Base-by-base conservation (phyloP, 2,329 filamentous ascomycete species). In the Zymoseptoria crescenta region DNA sequence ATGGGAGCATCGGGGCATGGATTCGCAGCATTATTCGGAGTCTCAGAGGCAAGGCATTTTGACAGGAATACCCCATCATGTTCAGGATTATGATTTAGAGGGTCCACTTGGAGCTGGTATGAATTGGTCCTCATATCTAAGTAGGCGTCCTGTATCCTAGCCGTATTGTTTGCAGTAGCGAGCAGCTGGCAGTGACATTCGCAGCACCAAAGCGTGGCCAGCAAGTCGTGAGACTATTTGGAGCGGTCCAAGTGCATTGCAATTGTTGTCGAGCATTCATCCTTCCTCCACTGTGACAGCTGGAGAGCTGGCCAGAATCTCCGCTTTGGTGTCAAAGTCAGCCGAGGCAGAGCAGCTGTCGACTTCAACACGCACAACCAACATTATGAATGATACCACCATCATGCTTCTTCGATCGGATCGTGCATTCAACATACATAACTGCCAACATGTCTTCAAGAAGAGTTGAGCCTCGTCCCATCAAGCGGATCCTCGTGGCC, bases 401-500 rank as follows among this genome's bases (percentile, higher is more conserved):
- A 24, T 24, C 24, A 24, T 24, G 24, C 24, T 24, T 24, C 24
- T 24, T 24, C 24, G 24, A 24, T 24, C 24, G 24, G 24, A 24
- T 24, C 24, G 24, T 24, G 24, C 24, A 24, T 24, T 24, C 24
- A n/a, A n/a, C n/a, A n/a, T n/a, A n/a, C n/a, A n/a, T 24, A 27
- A 8, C 54, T 59, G 24, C 41, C 55, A 2, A 49, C 20, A 52
- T 52, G 51, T 9, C 51, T 29, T 27, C 20, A 4, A 9, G 48
- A 54, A 35, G 50, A 45, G 57, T 65, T 24, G 49, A 55, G 35
- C 65, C 66, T 10, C 61, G 62, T 35, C 65, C 64, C 2, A 69
- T 70, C 29, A 65, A 65, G 51, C 62, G 63, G 48, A 64, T 72
- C n/a, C 63, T 72, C 10, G 63, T 72, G 1, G 67, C 66, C 16